Evolutionary conservation across 768 basidiomycete species (phyloP), one percentile per base, ranked within the genome.

Genomic region (Lactarius indigo): DNA sequence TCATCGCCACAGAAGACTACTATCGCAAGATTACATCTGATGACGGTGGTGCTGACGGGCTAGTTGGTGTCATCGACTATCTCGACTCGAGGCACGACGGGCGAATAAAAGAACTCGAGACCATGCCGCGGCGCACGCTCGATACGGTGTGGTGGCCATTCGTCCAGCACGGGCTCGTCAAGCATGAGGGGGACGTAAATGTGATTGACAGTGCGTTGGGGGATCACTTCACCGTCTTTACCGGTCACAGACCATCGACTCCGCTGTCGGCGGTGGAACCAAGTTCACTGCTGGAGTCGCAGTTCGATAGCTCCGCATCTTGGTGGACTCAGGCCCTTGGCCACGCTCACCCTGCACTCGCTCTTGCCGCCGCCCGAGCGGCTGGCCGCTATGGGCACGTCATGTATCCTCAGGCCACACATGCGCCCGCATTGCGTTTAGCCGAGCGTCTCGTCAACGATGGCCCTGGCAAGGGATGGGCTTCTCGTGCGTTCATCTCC

Each of bases 281-380:
- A 33, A 57, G 74, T 69, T 86, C 76, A 63, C 81, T 79, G 62
- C 78, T 83, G 70, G 83, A 80, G 60, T 82, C 86, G 6, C 86
- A 92, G 70, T 85, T 94, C 70, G 96, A 98, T 73, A 89, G 92
- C 5, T 97, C 96, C 0, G 96, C 96, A 0, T 96, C 94, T 13
- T 98, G 96, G 96, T 98, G 96, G 94, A 98, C 95, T 0, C 96
- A 98, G 76, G 84, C 90, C 0, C 77, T 97, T 47, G 96, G 96
- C 0, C 96, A 98, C 72, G 88, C 86, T 0, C 78, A 90, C 70
- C 85, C 91, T 0, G 78, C 85, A 1, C 82, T 97, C 17, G 88
- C 92, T 0, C 80, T 96, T 52, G 94, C 96, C 10, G 96, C 94
- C 1, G 95, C 96, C 2, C 82, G 84, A 39, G 94, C 95, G 7